Evolutionary conservation across 441 rosid genomes (phyloP).

Genomic region (Dalechampia spathulata): DNA sequence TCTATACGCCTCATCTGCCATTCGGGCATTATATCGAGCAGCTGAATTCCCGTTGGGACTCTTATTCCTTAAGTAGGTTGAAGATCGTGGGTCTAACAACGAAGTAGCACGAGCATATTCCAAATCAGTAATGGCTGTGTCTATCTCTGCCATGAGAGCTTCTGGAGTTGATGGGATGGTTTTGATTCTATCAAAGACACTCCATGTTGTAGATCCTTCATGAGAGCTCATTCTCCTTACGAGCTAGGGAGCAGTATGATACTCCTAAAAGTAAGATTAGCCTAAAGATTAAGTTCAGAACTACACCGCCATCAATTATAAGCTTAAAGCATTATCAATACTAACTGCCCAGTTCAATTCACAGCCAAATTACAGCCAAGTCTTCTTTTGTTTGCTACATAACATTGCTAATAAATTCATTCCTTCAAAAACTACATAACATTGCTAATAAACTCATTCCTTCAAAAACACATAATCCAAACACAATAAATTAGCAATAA

Average conservation of each 20-base stretch:
- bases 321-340: not conserved
- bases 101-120: slow-evolving; percentile 43
- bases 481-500: not conserved
- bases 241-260: not conserved
- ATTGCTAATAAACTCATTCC: not conserved
- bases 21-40: slow-evolving; percentile 32
- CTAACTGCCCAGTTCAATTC: not conserved
- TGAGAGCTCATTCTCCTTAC: slow-evolving; percentile 31
- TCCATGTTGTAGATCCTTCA: slow-evolving; percentile 29
- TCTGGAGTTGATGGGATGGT: slow-evolving; percentile 37
- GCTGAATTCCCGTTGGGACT: slow-evolving; percentile 10
- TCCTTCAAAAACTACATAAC: too few relatives aligned
- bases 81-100: slow-evolving; percentile 28
- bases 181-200: slow-evolving; percentile 43
- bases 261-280: too few relatives aligned
- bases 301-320: not conserved
- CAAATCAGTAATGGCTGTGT: slow-evolving; percentile 41
- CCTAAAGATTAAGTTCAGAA: too few relatives aligned
- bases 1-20: slow-evolving; percentile 53
- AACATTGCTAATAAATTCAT: not conserved
- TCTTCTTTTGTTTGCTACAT: not conserved
- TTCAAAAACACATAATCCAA: not conserved
- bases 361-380: not conserved
- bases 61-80: slow-evolving; percentile 16
- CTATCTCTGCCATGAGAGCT: slow-evolving; percentile 49